Conservation (phyloP, 805 yeast genomes). For the Metschnikowia drakensbergensis region DNA sequence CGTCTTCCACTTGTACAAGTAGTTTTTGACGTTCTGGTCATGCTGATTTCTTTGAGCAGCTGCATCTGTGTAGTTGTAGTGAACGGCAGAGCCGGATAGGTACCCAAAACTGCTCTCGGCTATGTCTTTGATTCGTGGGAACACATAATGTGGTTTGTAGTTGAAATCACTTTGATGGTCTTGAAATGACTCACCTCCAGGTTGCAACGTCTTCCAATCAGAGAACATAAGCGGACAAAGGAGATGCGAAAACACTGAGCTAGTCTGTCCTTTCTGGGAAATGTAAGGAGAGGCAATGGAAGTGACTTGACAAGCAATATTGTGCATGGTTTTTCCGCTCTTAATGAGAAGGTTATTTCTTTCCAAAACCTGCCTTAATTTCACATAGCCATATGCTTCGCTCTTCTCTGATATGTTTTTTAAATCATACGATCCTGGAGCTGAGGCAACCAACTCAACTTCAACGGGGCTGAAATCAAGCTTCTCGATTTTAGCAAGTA, state of each 20-base stretch:
- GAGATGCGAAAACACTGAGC: slow-evolving; percentile 46
- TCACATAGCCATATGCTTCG: slow-evolving; percentile 48
- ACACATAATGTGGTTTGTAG: slow-evolving; percentile 37
- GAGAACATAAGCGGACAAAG: slow-evolving; percentile 43
- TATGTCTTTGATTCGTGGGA: slow-evolving; percentile 43
- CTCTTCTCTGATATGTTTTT: slow-evolving; percentile 15
- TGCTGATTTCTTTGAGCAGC: slow-evolving; percentile 33
- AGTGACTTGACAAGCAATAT: slow-evolving; percentile 44
- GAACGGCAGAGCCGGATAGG: slow-evolving; percentile 48
- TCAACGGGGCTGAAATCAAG: slow-evolving; percentile 46
- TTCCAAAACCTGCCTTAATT: slow-evolving; percentile 38
- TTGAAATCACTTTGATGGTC: slow-evolving; percentile 23
- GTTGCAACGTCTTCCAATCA: slow-evolving; percentile 23
- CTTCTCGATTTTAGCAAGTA: slow-evolving; percentile 26
- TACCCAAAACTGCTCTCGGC: slow-evolving; percentile 42
- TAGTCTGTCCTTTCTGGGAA: slow-evolving; percentile 20
- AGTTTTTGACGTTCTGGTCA: slow-evolving; percentile 36
- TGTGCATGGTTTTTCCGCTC: slow-evolving; percentile 16
- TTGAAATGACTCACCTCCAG: slow-evolving; percentile 23
- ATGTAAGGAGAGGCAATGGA: slow-evolving; percentile 47
- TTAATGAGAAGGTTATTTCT: slow-evolving; percentile 29
- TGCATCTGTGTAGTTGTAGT: slow-evolving; percentile 35
- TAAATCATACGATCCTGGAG: slow-evolving; percentile 39
- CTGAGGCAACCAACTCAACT: slow-evolving; percentile 54
- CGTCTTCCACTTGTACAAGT: slow-evolving; percentile 45